Percentiles rank a stretch among this genome's conserved stretches.
Evolutionary conservation across 352 stramenopile species (phyloP).

Genomic region (Pythium rhizo-oryzae): DNA sequence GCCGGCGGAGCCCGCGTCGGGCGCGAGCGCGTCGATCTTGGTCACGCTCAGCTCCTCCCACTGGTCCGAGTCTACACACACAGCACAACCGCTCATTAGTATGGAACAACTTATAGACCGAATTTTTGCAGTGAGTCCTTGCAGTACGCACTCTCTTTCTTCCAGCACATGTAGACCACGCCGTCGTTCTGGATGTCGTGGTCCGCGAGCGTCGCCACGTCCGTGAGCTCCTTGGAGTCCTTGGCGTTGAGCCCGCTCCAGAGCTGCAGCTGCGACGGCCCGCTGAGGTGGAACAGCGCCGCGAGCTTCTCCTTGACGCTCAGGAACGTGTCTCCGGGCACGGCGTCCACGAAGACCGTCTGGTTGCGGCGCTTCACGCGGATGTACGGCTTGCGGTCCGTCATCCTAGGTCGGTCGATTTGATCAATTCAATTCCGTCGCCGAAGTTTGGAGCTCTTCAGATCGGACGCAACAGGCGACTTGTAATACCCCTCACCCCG

Average conservation of each 20-base stretch:
- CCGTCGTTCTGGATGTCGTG: conserved; percentile 85
- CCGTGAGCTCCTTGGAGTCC: conserved; percentile 74
- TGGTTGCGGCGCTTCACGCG: conserved; percentile 88
- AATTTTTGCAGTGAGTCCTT: neutral
- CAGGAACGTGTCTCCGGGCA: conserved; percentile 78
- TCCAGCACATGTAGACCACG: conserved; percentile 87
- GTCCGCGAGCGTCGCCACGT: conserved; percentile 79
- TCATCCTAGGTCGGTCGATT: neutral
- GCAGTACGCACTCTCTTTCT: conserved; percentile 77
- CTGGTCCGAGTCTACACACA: conserved; percentile 60
- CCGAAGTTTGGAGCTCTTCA: neutral
- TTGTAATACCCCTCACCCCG: too few species aligned
- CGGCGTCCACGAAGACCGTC: conserved; percentile 88
- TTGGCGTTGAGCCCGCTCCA: conserved; percentile 75
- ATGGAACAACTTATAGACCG: neutral
- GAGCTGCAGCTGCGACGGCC: conserved; percentile 62
- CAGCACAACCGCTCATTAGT: too few species aligned
- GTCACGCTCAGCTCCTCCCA: conserved; percentile 81
- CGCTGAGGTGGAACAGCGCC: conserved; percentile 59
- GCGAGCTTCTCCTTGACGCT: conserved; percentile 84
- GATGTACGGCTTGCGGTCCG: conserved; percentile 62
- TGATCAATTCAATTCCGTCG: neutral
- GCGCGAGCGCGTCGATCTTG: conserved; percentile 54
- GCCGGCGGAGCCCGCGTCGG: conserved; percentile 4
- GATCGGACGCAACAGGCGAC: neutral